Base-by-base conservation (phyloP, 257 asterid genomes). In the Jacaranda mimosifolia region DNA sequence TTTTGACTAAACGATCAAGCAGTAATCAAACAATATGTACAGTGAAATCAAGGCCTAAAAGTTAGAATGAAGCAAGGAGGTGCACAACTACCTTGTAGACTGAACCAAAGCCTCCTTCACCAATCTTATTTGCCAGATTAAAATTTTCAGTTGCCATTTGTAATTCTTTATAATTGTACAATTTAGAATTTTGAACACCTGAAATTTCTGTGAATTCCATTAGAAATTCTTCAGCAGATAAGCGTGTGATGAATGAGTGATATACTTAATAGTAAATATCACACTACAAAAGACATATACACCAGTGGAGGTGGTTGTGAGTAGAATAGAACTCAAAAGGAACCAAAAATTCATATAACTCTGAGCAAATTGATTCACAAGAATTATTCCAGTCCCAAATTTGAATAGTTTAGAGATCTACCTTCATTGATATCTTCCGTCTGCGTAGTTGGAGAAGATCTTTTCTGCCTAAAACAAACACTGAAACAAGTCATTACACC, bases 101-200 rank as follows among this genome's bases (percentile, higher is more conserved):
- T 1, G 91, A 86, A 82, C 98, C 98, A 73, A 94, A 92, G 26
- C 98, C 98, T 60, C 98, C 98, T 84, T 79, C 76, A n/a, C 98
- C 98, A 26, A 94, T 89, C 87, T 88, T 92, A 68, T 92, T 94
- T 32, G 81, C 66, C 32, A 70, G 78, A 36, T 82, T 84, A 76
- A 92, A 94, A 75, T 92, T 83, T 39, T 81, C 86, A 2, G 98
- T 91, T 3, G 98, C 98, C 17, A 45, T 58, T 65, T 66, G 86
- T 79, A 94, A 69, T 75, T 94, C 98, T 81, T 72, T 85, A 86
- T 85, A 92, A 76, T 85, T 85, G 78, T 89, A 92, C 68, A 86
- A 75, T 80, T 76, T 86, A 35, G 86, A 85, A 78, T 90, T 76
- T 63, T 82, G 85, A 45, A 92, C 79, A 17, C 65, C 77, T 39